phyloP scores from a whole-genome alignment of 1,284 basidiomycete species.

The Cryptococcus sp. region DNA sequence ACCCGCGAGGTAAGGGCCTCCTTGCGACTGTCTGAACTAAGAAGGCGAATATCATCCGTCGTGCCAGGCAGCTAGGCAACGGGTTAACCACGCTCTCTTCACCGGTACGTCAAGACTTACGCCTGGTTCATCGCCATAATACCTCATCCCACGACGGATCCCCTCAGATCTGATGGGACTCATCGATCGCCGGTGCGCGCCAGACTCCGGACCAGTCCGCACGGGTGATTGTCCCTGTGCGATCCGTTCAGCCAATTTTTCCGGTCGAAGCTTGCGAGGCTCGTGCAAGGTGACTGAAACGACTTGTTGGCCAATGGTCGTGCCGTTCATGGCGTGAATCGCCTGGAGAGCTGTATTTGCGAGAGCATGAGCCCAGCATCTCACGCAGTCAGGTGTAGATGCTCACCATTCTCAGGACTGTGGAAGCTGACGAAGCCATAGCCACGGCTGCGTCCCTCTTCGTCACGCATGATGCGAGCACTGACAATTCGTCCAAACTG shows the following conservation, averaged over 20 bases:
- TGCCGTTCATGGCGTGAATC: constrained; percentile 31
- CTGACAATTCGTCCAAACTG: constrained; percentile 84
- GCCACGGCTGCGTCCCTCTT: constrained; percentile 76
- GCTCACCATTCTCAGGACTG: constrained; percentile 74
- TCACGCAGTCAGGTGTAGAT: constrained; percentile 2
- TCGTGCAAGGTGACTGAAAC: constrained; percentile 40
- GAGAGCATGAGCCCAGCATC: neutral
- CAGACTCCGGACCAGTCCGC: neutral
- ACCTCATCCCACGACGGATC: neutral
- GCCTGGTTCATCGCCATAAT: neutral
- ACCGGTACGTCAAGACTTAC: neutral
- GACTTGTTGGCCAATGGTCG: constrained; percentile 26
- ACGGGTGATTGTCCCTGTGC: constrained; percentile 4
- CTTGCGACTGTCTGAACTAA: constrained; percentile 23
- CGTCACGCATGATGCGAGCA: constrained; percentile 91
- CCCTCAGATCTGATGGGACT: constrained; percentile 16
- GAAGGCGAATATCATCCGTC: constrained; percentile 28
- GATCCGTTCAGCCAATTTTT: constrained; percentile 33
- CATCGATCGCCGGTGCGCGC: constrained; percentile 10
- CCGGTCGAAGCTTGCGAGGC: constrained; percentile 35
- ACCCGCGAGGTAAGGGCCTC: constrained; percentile 18
- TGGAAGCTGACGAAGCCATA: constrained; percentile 95
- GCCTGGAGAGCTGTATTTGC: constrained; percentile 28
- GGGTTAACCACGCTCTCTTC: no score
- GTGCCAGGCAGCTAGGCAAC: constrained; percentile 12